Evolutionary conservation across 2,329 filamentous ascomycete species (phyloP).

Genomic region (Cephalotrichum gorgonifer): DNA sequence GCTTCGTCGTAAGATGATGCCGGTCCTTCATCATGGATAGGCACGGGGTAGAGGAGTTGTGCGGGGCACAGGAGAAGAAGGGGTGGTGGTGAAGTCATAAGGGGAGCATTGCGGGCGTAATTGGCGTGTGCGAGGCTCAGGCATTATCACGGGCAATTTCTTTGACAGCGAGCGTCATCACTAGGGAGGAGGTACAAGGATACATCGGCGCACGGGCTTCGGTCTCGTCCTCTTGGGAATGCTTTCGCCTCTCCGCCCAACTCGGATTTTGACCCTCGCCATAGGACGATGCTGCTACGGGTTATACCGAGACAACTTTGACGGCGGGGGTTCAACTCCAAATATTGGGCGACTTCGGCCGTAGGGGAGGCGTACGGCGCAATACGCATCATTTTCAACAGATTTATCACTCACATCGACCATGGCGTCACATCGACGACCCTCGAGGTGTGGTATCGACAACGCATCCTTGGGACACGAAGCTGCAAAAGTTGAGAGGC

Average conservation of each 20-base stretch:
- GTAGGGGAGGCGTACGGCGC: background rate
- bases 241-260: background rate
- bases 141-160: background rate
- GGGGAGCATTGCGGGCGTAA: background rate
- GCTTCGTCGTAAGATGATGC: background rate
- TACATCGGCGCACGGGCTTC: background rate
- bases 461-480: background rate
- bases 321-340: background rate
- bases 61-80: background rate
- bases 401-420: no score
- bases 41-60: background rate
- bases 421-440: background rate
- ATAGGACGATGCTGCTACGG: no score
- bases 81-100: background rate
- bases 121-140: background rate
- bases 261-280: background rate
- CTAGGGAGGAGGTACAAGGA: background rate
- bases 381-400: background rate
- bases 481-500: no score
- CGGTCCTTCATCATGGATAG: background rate
- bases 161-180: background rate
- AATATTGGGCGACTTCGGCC: background rate
- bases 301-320: background rate
- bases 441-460: background rate
- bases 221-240: background rate